Conservation (phyloP, 2,329 filamentous ascomycete species). For the Leptographium procerum region DNA sequence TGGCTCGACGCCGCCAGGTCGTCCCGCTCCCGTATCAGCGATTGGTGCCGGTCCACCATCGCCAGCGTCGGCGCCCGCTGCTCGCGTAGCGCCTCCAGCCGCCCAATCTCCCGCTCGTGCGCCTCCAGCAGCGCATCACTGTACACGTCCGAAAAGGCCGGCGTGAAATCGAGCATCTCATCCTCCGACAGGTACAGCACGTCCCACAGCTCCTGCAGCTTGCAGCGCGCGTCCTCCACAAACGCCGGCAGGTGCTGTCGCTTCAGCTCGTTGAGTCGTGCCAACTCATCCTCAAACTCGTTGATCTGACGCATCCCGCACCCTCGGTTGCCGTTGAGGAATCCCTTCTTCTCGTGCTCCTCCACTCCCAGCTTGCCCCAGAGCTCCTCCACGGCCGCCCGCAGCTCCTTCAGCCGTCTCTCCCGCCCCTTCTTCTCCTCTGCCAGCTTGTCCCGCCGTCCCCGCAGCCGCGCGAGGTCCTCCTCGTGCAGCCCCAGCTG, state of each 20-base stretch:
- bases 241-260: conserved; percentile 90
- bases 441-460: conserved; percentile 67
- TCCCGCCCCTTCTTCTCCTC: conserved; percentile 86
- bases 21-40: conserved; percentile 73
- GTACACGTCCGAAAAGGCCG: conserved; percentile 93
- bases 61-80: conserved; percentile 77
- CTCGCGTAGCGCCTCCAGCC: conserved; percentile 71
- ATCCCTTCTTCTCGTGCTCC: conserved; percentile 69
- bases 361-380: conserved; percentile 85
- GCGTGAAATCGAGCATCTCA: conserved; percentile 96
- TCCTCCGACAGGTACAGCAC: conserved; percentile 89
- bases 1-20: conserved; percentile 84
- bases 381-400: conserved; percentile 64
- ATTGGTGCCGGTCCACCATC: conserved; percentile 73
- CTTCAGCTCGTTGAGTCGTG: conserved; percentile 81
- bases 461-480: conserved; percentile 61
- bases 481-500: conserved; percentile 87
- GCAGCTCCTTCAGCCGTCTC: conserved; percentile 63
- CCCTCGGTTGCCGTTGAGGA: conserved; percentile 78
- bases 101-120: conserved; percentile 80
- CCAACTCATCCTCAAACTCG: conserved; percentile 86
- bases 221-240: conserved; percentile 84
- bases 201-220: conserved; percentile 93
- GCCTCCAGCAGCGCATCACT: conserved; percentile 91
- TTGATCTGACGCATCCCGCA: conserved; percentile 88